Evolutionary conservation across 495 filamentous ascomycete species (phyloP).

Genomic region (Aspergillus cavernicola): DNA sequence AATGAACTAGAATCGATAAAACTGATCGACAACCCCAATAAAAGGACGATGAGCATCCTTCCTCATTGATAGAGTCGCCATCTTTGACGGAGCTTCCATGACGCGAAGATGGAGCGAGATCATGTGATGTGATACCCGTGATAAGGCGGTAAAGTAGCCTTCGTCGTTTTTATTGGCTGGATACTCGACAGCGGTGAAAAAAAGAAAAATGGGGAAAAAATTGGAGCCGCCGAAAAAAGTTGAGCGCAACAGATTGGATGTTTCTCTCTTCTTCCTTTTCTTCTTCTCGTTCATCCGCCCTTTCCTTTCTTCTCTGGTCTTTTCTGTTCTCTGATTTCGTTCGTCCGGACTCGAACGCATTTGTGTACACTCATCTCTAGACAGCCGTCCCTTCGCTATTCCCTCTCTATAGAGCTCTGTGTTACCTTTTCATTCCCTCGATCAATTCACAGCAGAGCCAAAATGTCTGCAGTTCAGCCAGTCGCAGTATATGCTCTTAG

Average conservation of each 20-base stretch:
- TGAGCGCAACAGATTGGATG: constrained; percentile 10
- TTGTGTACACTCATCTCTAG: constrained; percentile 16
- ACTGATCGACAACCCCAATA: not conserved
- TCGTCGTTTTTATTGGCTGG: no score
- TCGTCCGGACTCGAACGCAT: not conserved
- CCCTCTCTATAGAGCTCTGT: constrained; percentile 19
- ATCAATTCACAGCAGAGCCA: constrained; percentile 10
- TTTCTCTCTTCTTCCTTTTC: constrained; percentile 6
- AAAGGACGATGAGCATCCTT: not conserved
- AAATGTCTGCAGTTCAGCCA: constrained; percentile 60
- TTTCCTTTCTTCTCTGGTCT: constrained; percentile 10
- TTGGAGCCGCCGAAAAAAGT: constrained; percentile 15
- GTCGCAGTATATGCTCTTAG: constrained; percentile 86
- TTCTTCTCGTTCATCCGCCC: constrained; percentile 2
- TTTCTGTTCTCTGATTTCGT: constrained; percentile 13
- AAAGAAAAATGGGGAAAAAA: constrained; percentile 23
- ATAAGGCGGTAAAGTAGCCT: no score
- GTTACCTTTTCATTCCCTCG: constrained; percentile 2
- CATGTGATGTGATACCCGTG: constrained; percentile 19
- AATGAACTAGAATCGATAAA: constrained; percentile 11
- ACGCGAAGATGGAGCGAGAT: constrained; percentile 22
- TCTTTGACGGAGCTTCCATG: not conserved
- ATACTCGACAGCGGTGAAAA: constrained; percentile 17
- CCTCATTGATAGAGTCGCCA: not conserved
- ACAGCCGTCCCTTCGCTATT: constrained; percentile 20